Percentiles rank a stretch among this genome's conserved stretches.
Conservation (phyloP, 2,329 filamentous ascomycete genomes). For the Ceratocystis variospora region DNA sequence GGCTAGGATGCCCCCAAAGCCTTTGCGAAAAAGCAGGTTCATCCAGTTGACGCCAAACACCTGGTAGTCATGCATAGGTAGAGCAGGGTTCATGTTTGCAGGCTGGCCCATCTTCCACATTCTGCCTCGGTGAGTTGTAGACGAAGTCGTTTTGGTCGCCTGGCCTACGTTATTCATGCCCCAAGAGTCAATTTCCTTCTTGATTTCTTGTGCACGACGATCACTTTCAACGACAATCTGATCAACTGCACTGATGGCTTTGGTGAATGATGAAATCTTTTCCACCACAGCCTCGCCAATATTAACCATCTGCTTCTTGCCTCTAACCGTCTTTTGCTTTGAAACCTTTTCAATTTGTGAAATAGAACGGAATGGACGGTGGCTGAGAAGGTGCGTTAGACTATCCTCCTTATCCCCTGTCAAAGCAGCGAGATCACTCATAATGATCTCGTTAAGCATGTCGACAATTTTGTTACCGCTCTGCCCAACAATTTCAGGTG, state of each 20-base stretch:
- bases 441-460: constrained; percentile 69
- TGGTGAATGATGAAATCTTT: constrained; percentile 55
- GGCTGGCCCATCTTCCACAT: constrained; percentile 43
- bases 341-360: constrained; percentile 52
- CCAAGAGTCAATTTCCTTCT: constrained; percentile 35
- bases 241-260: constrained; percentile 71
- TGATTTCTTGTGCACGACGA: constrained; percentile 46
- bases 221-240: constrained; percentile 66
- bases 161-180: constrained; percentile 36
- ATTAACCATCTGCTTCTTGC: constrained; percentile 29
- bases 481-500: constrained; percentile 21
- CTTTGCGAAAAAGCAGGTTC: constrained; percentile 62
- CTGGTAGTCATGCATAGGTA: constrained; percentile 83
- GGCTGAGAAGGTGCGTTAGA: constrained; percentile 53
- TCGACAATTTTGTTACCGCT: constrained; percentile 44
- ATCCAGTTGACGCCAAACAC: constrained; percentile 93
- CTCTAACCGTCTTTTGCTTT: constrained; percentile 34
- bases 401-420: constrained; percentile 58
- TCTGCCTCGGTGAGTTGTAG: constrained; percentile 5
- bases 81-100: constrained; percentile 57
- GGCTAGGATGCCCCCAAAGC: constrained; percentile 78
- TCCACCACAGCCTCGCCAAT: constrained; percentile 41
- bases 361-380: constrained; percentile 52
- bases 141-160: constrained; percentile 20
- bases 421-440: constrained; percentile 67